Conservation (phyloP, 108 stramenopile species). For the Nitzschia inconspicua region DNA sequence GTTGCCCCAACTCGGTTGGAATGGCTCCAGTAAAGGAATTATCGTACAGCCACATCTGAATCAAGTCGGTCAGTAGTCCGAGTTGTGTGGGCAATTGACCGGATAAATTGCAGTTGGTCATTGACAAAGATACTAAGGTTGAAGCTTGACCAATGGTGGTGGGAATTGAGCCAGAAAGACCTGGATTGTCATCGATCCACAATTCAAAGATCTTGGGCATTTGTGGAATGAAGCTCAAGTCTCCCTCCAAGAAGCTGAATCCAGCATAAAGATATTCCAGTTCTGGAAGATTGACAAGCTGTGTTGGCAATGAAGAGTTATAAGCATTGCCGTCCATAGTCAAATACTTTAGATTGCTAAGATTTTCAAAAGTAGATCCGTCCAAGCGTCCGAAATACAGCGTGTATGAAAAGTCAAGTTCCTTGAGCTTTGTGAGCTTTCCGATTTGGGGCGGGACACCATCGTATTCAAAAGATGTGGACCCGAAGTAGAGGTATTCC, state of each 20-base stretch:
- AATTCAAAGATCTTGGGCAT: slow-evolving; percentile 35
- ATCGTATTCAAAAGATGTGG: slow-evolving; percentile 26
- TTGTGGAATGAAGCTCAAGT: slow-evolving; percentile 17
- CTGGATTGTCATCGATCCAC: slow-evolving; percentile 47
- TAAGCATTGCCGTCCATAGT: slow-evolving; percentile 35
- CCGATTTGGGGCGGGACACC: slow-evolving; percentile 27
- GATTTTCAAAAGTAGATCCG: slow-evolving; percentile 3
- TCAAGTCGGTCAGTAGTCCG: slow-evolving; percentile 32
- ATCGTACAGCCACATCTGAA: slow-evolving; percentile 43
- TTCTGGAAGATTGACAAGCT: slow-evolving; percentile 22
- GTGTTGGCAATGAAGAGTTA: slow-evolving; percentile 29
- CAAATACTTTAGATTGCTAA: slow-evolving; percentile 26
- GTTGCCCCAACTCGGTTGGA: slow-evolving; percentile 44
- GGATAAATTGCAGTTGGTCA: slow-evolving; percentile 19
- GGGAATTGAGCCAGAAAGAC: slow-evolving; percentile 34
- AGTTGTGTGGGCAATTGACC: slow-evolving; percentile 36
- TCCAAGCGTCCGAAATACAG: slow-evolving; percentile 15
- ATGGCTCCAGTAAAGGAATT: slow-evolving; percentile 55
- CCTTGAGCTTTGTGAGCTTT: slow-evolving; percentile 17
- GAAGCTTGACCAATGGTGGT: slow-evolving; percentile 8
- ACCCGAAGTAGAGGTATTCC: slow-evolving; percentile 25
- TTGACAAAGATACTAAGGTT: slow-evolving; percentile 18
- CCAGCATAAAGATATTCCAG: slow-evolving; percentile 40
- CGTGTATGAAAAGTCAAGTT: slow-evolving; percentile 26
- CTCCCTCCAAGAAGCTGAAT: slow-evolving; percentile 27